A percentile compares a stretch with the other conserved stretches of the same genome.
These are phyloP conservation scores for Ophiocordyceps unilateralis DNA, from an alignment of 2,329 filamentous ascomycete genomes.

Conservation along the genomic window DNA sequence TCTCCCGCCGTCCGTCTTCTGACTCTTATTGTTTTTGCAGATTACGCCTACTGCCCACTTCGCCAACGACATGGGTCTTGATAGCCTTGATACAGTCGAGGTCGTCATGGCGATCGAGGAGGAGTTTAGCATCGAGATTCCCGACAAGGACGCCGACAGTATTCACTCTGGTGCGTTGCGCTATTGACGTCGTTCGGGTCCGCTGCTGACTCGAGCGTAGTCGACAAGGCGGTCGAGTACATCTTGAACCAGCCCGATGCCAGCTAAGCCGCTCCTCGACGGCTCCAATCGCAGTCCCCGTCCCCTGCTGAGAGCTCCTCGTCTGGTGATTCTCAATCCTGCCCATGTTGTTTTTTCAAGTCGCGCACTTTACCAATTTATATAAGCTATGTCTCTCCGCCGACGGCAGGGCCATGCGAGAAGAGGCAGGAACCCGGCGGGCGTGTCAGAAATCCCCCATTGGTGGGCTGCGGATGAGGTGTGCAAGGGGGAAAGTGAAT, in stretches of 20 bases:
- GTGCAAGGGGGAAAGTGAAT: too few species aligned
- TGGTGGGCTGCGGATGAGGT: too few species aligned
- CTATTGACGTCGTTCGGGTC: not conserved
- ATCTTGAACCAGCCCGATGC: conserved; percentile 87
- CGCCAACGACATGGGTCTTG: conserved; percentile 88
- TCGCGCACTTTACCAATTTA: too few species aligned
- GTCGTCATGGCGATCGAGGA: conserved; percentile 99
- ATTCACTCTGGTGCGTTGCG: conserved; percentile 71
- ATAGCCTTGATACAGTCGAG: conserved; percentile 96
- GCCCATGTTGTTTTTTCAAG: too few species aligned
- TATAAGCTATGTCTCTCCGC: too few species aligned
- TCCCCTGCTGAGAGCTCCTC: not conserved
- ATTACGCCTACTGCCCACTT: conserved; percentile 78
- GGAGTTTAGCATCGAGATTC: conserved; percentile 83
- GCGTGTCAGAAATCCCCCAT: too few species aligned
- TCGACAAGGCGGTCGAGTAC: conserved; percentile 89
- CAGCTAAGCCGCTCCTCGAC: conserved; percentile 28
- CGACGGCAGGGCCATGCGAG: too few species aligned
- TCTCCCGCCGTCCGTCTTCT: not conserved
- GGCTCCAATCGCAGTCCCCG: not conserved
- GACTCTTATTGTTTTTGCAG: conserved; percentile 28
- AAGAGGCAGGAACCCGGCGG: too few species aligned
- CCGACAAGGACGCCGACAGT: conserved; percentile 86
- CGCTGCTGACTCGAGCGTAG: conserved; percentile 24
- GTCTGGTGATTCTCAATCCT: too few species aligned